Base-by-base conservation (phyloP, 1,139 yeast species). In the Blastobotrys malaysiensis region DNA sequence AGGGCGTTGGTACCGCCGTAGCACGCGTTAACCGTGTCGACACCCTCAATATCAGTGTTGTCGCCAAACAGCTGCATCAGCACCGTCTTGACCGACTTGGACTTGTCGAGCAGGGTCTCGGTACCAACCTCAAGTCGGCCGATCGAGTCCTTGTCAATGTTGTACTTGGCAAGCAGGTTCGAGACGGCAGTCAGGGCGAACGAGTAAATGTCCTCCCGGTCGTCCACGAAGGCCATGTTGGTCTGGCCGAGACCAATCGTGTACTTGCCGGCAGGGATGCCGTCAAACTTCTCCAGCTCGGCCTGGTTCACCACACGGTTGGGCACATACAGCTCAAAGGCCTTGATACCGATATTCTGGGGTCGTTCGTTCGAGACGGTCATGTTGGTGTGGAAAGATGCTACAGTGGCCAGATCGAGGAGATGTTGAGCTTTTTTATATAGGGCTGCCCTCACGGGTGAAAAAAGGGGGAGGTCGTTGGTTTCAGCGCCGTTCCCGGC, bases 91-190 rank as follows among this genome's bases (percentile, higher is more conserved):
- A 91, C 97, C 46, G 97, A 88, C 79, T 95, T 95, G 65, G 98
- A 89, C 77, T 93, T 95, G 77, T 95, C 99, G 67, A 95, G 78
- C 66, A 95, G 78, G 52, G 99, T 93, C 77, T 95, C 99, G 58
- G 99, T 95, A 66, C 99, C 99, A 60, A 93, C 99, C 75, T 95
- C 99, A 67, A 95, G 80, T 72, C 99, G 84, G 63, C 99, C 99
- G 69, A 95, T 83, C 54, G 81, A 75, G 69, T 78, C 75, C 56
- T 90, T 82, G 72, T 93, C 97, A 65, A 95, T 81, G 70, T 83
- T 77, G 79, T 89, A 85, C 77, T 90, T 85, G 67, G 82, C 78
- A 67, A 95, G 75, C 69, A 95, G 81, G 60, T 82, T 82, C 59
- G 87, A 82, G 59, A 87, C 79, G 36, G 80, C 97, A 9, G 99